Base-by-base conservation (phyloP, 2,329 filamentous ascomycete species). In the Metarhizium rileyi region DNA sequence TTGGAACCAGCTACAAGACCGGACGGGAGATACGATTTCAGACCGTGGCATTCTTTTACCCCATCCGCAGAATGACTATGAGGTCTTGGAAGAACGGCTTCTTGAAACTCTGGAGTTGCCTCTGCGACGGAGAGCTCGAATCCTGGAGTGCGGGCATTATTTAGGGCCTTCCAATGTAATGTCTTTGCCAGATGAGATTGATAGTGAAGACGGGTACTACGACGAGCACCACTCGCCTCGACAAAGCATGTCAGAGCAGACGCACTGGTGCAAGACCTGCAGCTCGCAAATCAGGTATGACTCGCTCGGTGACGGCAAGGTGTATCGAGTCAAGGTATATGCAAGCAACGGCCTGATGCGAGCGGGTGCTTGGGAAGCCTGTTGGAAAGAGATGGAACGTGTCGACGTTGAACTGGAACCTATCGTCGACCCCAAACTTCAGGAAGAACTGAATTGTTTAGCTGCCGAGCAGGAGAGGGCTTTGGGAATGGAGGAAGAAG, bases 361-460 rank as follows among this genome's bases (percentile, higher is more conserved):
- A 51, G 84, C 88, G 5, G 89, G 89, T 0, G 91, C 93, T 0
- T 98, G 93, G 93, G 80, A 81, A 4, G 90, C 90, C 2, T 91
- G 88, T 51, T 98, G 91, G 91, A 86, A 81, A 57, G 91, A 97
- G 67, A 98, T 98, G 93, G 93, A 98, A 69, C 80, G 91, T n/a
- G 88, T 97, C 0, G 93, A 98, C 61, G 87, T 95, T 1, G 91
- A 97, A 66, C 80, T 98, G 47, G 81, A 87, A 59, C 86, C 93
- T 3, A 78, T 84, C 60, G 76, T 90, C 10, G 78, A 81, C 18
- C 65, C 77, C 0, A 67, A 72, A 1, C 62, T 84, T 12, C 75
- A 81, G 48, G 74, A 76, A 18, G 79, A 81, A 55, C 68, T 90
- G 20, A 78, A 82, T 51, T 70, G 69, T n/a, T 66, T 83, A 8